Base-by-base conservation (phyloP, 495 filamentous ascomycete genomes). In the Penicillium roqueforti region DNA sequence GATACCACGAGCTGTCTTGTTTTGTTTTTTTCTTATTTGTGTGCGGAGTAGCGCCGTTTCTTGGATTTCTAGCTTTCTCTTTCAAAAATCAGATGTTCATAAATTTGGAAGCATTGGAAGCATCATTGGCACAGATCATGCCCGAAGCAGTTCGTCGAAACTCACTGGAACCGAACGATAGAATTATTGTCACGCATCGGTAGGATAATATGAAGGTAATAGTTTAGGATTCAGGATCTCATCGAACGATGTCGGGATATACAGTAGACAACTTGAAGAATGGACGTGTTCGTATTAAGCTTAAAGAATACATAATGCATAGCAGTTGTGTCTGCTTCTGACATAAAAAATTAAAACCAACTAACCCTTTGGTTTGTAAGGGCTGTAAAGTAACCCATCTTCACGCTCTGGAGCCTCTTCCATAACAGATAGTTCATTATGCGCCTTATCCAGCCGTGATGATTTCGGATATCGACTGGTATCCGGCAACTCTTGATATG, bases 1-100 rank as follows among this genome's bases (percentile, higher is more conserved):
- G 69, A 72, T 65, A 66, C 66, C 65, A 72, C 58, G 64, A 51
- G 47, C 18, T 22, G 44, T 51, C 4, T 23, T 23, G 22, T 23
- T 23, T 2, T 23, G 2, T 54, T 57, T 52, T 29, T 49, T 41
- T 22, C 32, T 37, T 26, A 29, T 38, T 29, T 11, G 20, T 40
- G 9, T 16, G 39, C 29, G 32, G 32, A 23, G 32, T 18, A 25
- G 32, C n/a, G 7, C 18, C 20, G 11, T 38, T 13, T n/a, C 37
- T 6, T 25, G 23, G 23, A 6, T 11, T 45, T 29, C 25, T n/a
- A 16, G 14, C 14, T n/a, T 36, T 45, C 11, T 16, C 13, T 40
- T 25, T 47, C 47, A 19, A 28, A 39, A 29, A 40, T 50, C 29
- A 22, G 4, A 22, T 14, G 1, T 14, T 34, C 34, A 29, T 1